Evolutionary conservation across 2,329 filamentous ascomycete genomes (phyloP), one percentile per base, ranked within the genome.

Genomic region (Aspergillus thermomutatus): DNA sequence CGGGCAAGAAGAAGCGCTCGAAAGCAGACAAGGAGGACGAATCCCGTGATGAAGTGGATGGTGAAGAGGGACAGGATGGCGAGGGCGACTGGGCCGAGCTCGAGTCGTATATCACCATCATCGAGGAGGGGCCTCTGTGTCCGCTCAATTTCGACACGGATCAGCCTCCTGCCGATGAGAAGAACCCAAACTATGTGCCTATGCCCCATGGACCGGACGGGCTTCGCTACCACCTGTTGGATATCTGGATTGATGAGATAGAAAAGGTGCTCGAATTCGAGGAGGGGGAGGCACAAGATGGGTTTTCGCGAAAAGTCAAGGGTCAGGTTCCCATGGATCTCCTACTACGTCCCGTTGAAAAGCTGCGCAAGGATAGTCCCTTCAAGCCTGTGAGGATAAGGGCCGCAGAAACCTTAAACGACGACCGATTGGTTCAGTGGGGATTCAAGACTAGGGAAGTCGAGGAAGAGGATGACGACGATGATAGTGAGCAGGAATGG

Each of bases 171-270:
- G 50, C 52, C 1, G 67, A 70, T 43, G 69, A 71, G 60, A 61
- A 54, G 62, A 67, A 57, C 3, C 43, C 43, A 3, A 60, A 67
- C 49, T 66, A 68, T 43, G 60, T 72, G 41, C 63, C 69, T 45
- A 73, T 77, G 72, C 68, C 76, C 52, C 86, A 84, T 66, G 84
- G 95, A 1, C 89, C 93, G 0, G 89, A 94, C 65, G 94, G 94
- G 0, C 71, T 99, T 72, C 80, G 91, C 60, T 87, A 96, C 73
- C 94, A 99, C 75, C 83, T 92, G 14, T 75, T 96, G 61, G 94
- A 99, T 77, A 83, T 97, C 53, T 97, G 90, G 85, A 83, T 96
- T 8, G 94, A 97, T 72, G 92, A 97, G 80, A 75, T 92, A 66
- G 89, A 92, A 74, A 87, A 87, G 69, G 83, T 86, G 34, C 83